These are phyloP conservation scores for Colletotrichum tabaci DNA, from an alignment of 2,329 filamentous ascomycete genomes.

Conservation along the genomic window DNA sequence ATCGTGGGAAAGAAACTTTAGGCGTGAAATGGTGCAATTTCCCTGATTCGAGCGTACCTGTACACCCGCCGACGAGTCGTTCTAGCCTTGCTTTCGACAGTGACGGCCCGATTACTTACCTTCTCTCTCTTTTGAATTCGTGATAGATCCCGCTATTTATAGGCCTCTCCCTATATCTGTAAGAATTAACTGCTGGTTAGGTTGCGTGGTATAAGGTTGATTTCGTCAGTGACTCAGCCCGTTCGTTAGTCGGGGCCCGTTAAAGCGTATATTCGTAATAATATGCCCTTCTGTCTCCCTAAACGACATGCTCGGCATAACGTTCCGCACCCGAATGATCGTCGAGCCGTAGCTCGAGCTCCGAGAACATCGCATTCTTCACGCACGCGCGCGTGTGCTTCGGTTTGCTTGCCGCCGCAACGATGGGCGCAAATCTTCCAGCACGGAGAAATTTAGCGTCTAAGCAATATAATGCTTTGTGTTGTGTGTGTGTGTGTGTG, in stretches of 20 bases:
- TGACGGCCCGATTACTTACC: neutral
- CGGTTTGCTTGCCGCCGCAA: too few species aligned
- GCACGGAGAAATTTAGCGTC: conserved; percentile 22
- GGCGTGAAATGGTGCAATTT: neutral
- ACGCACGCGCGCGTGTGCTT: too few species aligned
- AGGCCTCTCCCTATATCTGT: too few species aligned
- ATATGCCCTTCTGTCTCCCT: too few species aligned
- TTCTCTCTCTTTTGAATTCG: neutral
- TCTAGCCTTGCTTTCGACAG: neutral
- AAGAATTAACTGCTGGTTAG: too few species aligned
- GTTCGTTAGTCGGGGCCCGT: too few species aligned
- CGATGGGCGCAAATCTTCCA: conserved; percentile 22
- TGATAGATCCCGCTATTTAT: too few species aligned
- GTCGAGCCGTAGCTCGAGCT: conserved; percentile 1
- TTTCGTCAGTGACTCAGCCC: too few species aligned
- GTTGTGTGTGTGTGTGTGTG: neutral
- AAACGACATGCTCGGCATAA: too few species aligned
- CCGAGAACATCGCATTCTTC: conserved; percentile 16
- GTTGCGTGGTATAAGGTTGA: too few species aligned
- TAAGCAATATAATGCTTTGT: neutral
- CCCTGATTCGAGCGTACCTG: conserved; percentile 6
- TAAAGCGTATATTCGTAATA: too few species aligned
- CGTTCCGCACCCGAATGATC: too few species aligned
- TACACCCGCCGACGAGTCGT: neutral
- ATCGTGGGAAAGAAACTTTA: neutral